phyloP scores from a whole-genome alignment of 2,329 filamentous ascomycete genomes.

The Cladosporium phlei region DNA sequence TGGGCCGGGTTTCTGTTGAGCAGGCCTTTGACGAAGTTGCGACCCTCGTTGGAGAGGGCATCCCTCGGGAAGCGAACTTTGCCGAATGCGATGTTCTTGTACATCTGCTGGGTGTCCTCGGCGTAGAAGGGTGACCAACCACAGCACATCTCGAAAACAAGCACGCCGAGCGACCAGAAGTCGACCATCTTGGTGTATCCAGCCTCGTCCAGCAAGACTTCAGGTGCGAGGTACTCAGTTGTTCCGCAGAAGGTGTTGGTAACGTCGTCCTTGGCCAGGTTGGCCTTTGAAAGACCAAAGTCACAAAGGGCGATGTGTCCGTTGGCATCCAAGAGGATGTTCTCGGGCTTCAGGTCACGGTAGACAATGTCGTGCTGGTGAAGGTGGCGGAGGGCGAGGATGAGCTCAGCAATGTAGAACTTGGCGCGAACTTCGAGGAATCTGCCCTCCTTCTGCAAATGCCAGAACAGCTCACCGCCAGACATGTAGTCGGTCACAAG shows the following conservation, averaged over 20 bases:
- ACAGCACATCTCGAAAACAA: constrained; percentile 99
- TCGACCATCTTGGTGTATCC: constrained; percentile 99
- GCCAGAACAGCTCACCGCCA: constrained; percentile 96
- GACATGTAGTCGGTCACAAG: constrained; percentile 99
- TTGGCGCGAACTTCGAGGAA: constrained; percentile 94
- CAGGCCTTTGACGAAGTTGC: constrained; percentile 96
- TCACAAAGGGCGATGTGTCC: constrained; percentile 97
- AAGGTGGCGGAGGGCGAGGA: constrained; percentile 87
- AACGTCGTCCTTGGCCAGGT: constrained; percentile 92
- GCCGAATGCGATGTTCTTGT: constrained; percentile 99
- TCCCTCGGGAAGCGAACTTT: constrained; percentile 96
- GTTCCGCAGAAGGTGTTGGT: constrained; percentile 99
- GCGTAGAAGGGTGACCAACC: constrained; percentile 99
- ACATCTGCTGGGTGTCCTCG: constrained; percentile 99
- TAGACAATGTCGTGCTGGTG: constrained; percentile 98
- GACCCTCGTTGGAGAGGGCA: constrained; percentile 86
- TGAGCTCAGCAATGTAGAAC: constrained; percentile 98
- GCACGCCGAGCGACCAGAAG: constrained; percentile 95
- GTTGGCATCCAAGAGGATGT: constrained; percentile 93
- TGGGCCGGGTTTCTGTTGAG: constrained; percentile 97
- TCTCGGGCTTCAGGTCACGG: constrained; percentile 94
- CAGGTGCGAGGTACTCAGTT: constrained; percentile 93
- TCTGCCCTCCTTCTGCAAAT: constrained; percentile 91
- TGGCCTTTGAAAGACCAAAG: constrained; percentile 95
- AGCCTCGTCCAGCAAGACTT: constrained; percentile 90